A percentile compares a stretch with the other conserved stretches of the same genome.
These are phyloP conservation scores for Neurospora sp. DNA, from an alignment of 495 filamentous ascomycete species.

Conservation along the genomic window DNA sequence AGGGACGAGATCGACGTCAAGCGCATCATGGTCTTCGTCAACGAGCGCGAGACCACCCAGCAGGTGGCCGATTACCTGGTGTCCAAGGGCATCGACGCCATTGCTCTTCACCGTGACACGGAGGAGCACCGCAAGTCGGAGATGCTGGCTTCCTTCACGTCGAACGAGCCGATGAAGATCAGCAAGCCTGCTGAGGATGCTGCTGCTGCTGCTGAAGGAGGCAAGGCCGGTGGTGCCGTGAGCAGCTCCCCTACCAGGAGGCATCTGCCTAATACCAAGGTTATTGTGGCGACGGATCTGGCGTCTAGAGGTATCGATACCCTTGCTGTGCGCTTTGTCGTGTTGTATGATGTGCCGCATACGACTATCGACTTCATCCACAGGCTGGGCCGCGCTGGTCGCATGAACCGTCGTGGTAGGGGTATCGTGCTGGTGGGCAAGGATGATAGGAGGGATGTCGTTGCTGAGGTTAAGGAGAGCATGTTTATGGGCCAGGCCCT, in stretches of 20 bases:
- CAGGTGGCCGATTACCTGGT: slow-evolving; percentile 71
- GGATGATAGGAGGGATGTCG: slow-evolving; percentile 79
- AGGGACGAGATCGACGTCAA: slow-evolving; percentile 50
- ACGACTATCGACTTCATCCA: slow-evolving; percentile 97
- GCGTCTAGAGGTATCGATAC: slow-evolving; percentile 92
- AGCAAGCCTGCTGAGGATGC: slow-evolving; percentile 7
- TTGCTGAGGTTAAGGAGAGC: slow-evolving; percentile 83
- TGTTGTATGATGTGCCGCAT: slow-evolving; percentile 92
- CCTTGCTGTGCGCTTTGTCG: slow-evolving; percentile 77
- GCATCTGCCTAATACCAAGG: slow-evolving; percentile 59
- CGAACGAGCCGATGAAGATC: slow-evolving; percentile 33
- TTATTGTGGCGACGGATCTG: slow-evolving; percentile 88
- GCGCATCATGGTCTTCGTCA: slow-evolving; percentile 92
- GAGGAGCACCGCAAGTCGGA: slow-evolving; percentile 60
- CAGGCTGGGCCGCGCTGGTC: slow-evolving; percentile 77
- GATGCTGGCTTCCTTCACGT: slow-evolving; percentile 70
- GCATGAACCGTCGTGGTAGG: slow-evolving; percentile 85
- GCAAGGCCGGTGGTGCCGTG: slow-evolving; percentile 10
- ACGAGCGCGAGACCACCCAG: slow-evolving; percentile 81
- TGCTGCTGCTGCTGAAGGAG: slow-evolving; percentile 5
- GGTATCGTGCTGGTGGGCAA: slow-evolving; percentile 86
- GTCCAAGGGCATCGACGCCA: slow-evolving; percentile 78
- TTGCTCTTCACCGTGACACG: slow-evolving; percentile 73
- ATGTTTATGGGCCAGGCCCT: slow-evolving; percentile 89
- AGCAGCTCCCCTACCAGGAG: slow-evolving; percentile 1